Evolutionary conservation across 768 basidiomycete genomes (phyloP), one percentile per base, ranked within the genome.

Genomic region (Sutorius australiensis): DNA sequence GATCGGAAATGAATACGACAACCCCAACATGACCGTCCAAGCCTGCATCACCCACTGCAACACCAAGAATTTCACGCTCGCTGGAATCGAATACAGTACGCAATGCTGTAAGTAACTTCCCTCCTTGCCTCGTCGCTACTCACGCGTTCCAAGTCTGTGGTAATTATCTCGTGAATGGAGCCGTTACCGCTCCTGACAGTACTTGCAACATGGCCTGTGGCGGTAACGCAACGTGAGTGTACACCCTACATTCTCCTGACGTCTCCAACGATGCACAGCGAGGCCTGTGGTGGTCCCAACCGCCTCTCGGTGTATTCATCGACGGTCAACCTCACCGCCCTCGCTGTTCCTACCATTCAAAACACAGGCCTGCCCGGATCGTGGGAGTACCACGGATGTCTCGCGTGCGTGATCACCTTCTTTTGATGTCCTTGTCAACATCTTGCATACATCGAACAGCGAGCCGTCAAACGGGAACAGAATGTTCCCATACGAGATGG

Each of bases 201-300:
- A 76, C 76, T 33, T 95, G 92, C 63, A 81, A 78, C 64, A 89
- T 86, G 86, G 76, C 75, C 0, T 95, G 92, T 55, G 77, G 77
- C 16, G 92, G 89, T 21, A 84, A 83, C 53, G 36, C 80, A 11
- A 74, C 79, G 87, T 87, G 57, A 60, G 84, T 65, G 0, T 30
- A 5, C 0, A 16, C 17, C 39, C 14, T 36, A 14, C 16, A 2
- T 13, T 28, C 34, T 19, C 0, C 19, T 30, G n/a, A 54, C n/a
- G 1, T 9, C 21, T 27, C 21, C 10, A 12, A 55, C 50, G 36
- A 54, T 28, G 27, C 52, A 42, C 54, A 85, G 83, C 12, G 76
- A 86, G 65, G 80, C 82, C 38, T 92, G 89, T 56, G 89, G 89
- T 63, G 89, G 83, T 6, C 79, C 83, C 1, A 83, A 84, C 61